Evolutionary conservation across 345 rosid genomes (phyloP).

Genomic region (Eucalyptus paniculata): DNA sequence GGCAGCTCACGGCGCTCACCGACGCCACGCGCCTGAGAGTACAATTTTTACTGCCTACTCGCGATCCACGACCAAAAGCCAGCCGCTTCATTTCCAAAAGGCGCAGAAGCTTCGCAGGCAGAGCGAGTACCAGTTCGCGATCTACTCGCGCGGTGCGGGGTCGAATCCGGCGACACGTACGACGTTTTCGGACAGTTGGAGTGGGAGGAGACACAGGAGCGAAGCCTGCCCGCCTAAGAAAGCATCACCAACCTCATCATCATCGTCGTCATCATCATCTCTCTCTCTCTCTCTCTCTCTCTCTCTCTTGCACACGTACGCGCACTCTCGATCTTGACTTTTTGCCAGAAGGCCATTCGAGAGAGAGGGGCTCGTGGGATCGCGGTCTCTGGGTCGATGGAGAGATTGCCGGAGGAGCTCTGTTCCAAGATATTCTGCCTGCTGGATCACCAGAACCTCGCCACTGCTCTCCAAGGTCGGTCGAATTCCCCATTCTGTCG

Average conservation of each 20-base stretch:
- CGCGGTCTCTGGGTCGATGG: slow-evolving; percentile 6
- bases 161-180: background rate
- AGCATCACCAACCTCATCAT: background rate
- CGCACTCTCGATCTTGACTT: background rate
- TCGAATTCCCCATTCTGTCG: background rate
- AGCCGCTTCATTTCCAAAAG: background rate
- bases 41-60: background rate
- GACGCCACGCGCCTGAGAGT: background rate
- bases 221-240: background rate
- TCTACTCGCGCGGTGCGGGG: background rate
- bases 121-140: background rate
- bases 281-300: background rate
- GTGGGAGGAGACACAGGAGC: background rate
- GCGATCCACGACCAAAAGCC: background rate
- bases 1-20: background rate
- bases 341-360: background rate
- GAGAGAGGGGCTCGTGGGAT: background rate
- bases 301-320: background rate
- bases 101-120: background rate
- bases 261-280: background rate
- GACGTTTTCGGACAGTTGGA: background rate
- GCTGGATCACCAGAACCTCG: slow-evolving; percentile 42
- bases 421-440: slow-evolving; percentile 25
- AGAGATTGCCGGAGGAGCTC: slow-evolving; percentile 29
- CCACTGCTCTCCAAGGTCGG: slow-evolving; percentile 36